Evolutionary conservation across 768 basidiomycete genomes (phyloP), one percentile per base, ranked within the genome.

Genomic region (Collybia nuda): DNA sequence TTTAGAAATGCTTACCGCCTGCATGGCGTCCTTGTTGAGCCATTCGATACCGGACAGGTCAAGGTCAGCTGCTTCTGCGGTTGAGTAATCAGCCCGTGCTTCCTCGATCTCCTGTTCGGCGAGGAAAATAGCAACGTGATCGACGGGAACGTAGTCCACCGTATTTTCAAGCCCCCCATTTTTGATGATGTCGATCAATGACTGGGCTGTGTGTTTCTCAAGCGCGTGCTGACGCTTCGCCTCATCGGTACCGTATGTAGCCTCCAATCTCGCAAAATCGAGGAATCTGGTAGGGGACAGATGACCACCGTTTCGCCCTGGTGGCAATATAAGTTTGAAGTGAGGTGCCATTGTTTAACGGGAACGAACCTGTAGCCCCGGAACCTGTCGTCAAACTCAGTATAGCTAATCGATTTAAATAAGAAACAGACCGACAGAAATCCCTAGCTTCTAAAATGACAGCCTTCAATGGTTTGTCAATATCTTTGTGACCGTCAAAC

Each of bases 361-460:
- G 18, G 17, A 45, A 40, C 35, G 29, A 46, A 85, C 89, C 88
- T 47, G 90, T 93, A 32, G 89, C 86, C 26, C 89, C 88, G 49
- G 85, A 81, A 66, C 86, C 86, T 85, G 63, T n/a, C 41, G n/a
- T 15, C n/a, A 29, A 49, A 23, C 41, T 22, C 40, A 44, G 12
- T 44, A 15, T 28, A 56, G 26, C 11, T 24, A 18, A 40, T 23
- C n/a, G 15, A 39, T 5, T 49, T 41, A 8, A 17, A 47, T 37
- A 52, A 6, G 50, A 44, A 36, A 42, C 14, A 23, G 21, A 32
- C 89, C 68, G 19, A 92, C 93, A 89, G 66, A 94, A 87, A 62
- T 92, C 86, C 57, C 94, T 73, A 3, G 92, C 94, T 62, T 96
- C 93, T 8, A 97, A 65, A 11, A 95, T 72, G 14, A 84, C 82